Percentiles rank a stretch among this genome's conserved stretches.
phyloP scores from a whole-genome alignment of 2,329 filamentous ascomycete species.

The Byssochlamys sp. region DNA sequence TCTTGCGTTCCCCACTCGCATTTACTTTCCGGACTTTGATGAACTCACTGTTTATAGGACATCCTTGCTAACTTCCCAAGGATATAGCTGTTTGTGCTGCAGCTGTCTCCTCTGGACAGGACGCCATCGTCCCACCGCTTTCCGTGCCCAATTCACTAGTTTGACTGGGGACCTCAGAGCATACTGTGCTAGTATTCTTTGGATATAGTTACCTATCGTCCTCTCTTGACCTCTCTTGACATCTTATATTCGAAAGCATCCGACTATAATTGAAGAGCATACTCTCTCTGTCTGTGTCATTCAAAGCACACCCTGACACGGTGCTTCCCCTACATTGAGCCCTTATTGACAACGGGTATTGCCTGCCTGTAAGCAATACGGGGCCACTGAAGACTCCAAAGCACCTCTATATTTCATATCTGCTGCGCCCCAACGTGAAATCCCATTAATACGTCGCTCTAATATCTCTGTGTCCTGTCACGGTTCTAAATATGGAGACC shows the following conservation, averaged over 20 bases:
- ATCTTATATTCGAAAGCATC: not conserved
- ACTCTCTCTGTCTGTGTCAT: not conserved
- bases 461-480: not conserved
- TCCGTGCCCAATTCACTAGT: not conserved
- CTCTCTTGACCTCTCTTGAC: not conserved
- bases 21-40: constrained; percentile 7
- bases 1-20: constrained; percentile 7
- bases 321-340: not conserved
- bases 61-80: not conserved
- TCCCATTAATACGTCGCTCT: not conserved
- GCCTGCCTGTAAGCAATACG: not conserved
- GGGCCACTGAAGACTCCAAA: not conserved
- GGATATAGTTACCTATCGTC: not conserved
- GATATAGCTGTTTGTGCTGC: constrained; percentile 2
- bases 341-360: not conserved
- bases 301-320: not conserved
- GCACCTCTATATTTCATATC: not conserved
- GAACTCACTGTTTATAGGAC: constrained; percentile 1
- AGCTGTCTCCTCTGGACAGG: not conserved
- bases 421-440: not conserved
- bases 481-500: constrained; percentile 17
- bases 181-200: not conserved
- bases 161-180: not conserved
- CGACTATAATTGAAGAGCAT: not conserved
- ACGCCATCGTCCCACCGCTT: not conserved